Conservation (phyloP, 2,329 filamentous ascomycete species). For the Aspergillus candidus region DNA sequence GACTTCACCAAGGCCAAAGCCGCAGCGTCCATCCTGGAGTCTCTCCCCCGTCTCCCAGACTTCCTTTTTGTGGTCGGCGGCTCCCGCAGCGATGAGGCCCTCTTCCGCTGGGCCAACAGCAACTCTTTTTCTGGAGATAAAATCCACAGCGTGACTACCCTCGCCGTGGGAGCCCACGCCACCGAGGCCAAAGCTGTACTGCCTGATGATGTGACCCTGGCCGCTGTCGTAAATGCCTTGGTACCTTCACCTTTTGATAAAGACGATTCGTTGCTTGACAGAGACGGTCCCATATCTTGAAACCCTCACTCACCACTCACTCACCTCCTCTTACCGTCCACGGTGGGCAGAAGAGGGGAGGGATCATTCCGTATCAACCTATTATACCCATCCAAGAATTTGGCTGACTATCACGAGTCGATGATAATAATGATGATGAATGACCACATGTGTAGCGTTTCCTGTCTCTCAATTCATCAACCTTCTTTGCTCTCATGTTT, state of each 20-base stretch:
- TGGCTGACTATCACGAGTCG: too few species aligned
- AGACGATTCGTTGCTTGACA: neutral
- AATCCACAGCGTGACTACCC: slow-evolving; percentile 67
- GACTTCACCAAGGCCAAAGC: slow-evolving; percentile 83
- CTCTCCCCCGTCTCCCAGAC: slow-evolving; percentile 60
- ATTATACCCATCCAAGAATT: too few species aligned
- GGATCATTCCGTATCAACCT: neutral
- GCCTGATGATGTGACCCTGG: slow-evolving; percentile 80
- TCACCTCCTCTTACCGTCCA: neutral
- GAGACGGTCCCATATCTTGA: neutral
- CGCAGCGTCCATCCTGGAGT: slow-evolving; percentile 62
- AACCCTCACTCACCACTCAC: neutral
- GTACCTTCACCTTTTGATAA: slow-evolving; percentile 7
- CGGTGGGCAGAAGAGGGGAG: neutral
- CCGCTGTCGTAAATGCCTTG: slow-evolving; percentile 29
- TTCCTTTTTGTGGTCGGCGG: slow-evolving; percentile 86
- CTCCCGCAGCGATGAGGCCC: slow-evolving; percentile 79
- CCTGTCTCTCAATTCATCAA: too few species aligned
- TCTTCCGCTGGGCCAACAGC: slow-evolving; percentile 89
- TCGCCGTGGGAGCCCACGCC: slow-evolving; percentile 75
- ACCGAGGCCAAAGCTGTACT: slow-evolving; percentile 77
- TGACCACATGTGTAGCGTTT: too few species aligned
- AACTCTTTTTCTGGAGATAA: slow-evolving; percentile 38
- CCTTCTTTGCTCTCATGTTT: too few species aligned
- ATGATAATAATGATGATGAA: too few species aligned